Conservation (phyloP, 2,329 filamentous ascomycete genomes). For the Calonectria naviculata region DNA sequence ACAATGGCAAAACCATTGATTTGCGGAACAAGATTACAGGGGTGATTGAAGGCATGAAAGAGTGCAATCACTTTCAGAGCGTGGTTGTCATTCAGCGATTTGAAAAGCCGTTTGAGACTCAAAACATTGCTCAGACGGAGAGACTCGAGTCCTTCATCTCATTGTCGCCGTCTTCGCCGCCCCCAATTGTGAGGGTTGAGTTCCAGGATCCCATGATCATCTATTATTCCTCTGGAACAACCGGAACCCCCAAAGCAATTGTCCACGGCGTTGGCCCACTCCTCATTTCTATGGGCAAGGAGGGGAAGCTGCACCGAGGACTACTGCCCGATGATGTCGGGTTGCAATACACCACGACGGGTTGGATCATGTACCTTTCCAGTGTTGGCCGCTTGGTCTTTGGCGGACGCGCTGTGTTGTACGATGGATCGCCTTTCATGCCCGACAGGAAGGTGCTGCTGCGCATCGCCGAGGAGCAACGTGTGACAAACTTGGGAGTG, state of each 20-base stretch:
- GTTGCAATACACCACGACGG: constrained; percentile 73
- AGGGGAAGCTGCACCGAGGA: constrained; percentile 64
- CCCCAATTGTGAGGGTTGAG: constrained; percentile 68
- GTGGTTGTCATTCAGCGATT: constrained; percentile 77
- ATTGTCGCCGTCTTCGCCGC: constrained; percentile 44
- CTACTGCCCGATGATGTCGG: constrained; percentile 52
- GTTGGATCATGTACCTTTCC: constrained; percentile 90
- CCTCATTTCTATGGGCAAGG: constrained; percentile 67
- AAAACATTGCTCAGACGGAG: constrained; percentile 58
- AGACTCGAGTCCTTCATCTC: constrained; percentile 58
- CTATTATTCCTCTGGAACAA: constrained; percentile 85
- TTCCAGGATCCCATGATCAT: constrained; percentile 84
- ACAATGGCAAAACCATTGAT: constrained; percentile 82
- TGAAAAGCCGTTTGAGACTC: constrained; percentile 67
- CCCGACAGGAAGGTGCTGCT: constrained; percentile 75
- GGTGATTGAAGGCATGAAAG: constrained; percentile 73
- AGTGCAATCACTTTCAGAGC: constrained; percentile 69
- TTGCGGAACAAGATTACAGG: constrained; percentile 79
- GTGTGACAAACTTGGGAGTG: constrained; percentile 78
- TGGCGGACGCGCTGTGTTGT: constrained; percentile 75
- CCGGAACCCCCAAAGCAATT: constrained; percentile 86
- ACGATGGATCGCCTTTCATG: constrained; percentile 84
- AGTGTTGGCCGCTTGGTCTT: constrained; percentile 68
- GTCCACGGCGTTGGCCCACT: constrained; percentile 79
- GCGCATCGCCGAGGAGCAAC: constrained; percentile 69